A percentile compares a stretch with the other conserved stretches of the same genome.
Conservation (phyloP, 1,284 basidiomycete species). For the Exsudoporus floridanus region DNA sequence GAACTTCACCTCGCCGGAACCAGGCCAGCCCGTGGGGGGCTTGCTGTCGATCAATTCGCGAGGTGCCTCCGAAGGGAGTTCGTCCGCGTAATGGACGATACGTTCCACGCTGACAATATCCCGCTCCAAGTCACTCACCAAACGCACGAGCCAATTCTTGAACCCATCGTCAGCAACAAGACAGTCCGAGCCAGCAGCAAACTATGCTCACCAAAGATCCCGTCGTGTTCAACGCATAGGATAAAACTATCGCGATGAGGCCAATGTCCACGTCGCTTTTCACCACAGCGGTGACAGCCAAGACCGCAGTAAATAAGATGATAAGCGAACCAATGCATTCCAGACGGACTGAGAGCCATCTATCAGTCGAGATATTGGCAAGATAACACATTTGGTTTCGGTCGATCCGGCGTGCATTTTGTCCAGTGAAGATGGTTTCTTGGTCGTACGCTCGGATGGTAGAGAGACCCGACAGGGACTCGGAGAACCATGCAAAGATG, state of each 20-base stretch:
- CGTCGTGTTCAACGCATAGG: conserved; percentile 82
- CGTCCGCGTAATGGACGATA: conserved; percentile 66
- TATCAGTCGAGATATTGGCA: conserved; percentile 70
- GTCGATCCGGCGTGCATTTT: conserved; percentile 80
- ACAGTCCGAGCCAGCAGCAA: too few species aligned
- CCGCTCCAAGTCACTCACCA: conserved; percentile 89
- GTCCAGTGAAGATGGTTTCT: conserved; percentile 69
- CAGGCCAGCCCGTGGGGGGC: conserved; percentile 72
- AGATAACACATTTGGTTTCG: conserved; percentile 83
- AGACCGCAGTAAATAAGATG: conserved; percentile 71
- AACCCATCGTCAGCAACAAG: conserved; percentile 5
- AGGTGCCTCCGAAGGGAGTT: conserved; percentile 77
- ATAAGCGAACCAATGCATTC: conserved; percentile 84
- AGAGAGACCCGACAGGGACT: conserved; percentile 80
- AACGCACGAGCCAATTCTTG: conserved; percentile 88
- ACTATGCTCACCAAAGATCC: conserved; percentile 58
- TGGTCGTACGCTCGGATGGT: conserved; percentile 86
- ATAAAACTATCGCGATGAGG: conserved; percentile 87
- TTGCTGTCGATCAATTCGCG: conserved; percentile 66
- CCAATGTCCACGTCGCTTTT: conserved; percentile 83
- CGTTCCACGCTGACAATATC: conserved; percentile 90
- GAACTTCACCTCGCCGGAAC: conserved; percentile 75
- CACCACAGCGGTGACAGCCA: conserved; percentile 71
- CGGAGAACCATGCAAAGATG: conserved; percentile 88
- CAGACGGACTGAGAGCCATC: conserved; percentile 78